phyloP scores from a whole-genome alignment of 2,329 filamentous ascomycete species.

The Gaeumannomyces sp. region DNA sequence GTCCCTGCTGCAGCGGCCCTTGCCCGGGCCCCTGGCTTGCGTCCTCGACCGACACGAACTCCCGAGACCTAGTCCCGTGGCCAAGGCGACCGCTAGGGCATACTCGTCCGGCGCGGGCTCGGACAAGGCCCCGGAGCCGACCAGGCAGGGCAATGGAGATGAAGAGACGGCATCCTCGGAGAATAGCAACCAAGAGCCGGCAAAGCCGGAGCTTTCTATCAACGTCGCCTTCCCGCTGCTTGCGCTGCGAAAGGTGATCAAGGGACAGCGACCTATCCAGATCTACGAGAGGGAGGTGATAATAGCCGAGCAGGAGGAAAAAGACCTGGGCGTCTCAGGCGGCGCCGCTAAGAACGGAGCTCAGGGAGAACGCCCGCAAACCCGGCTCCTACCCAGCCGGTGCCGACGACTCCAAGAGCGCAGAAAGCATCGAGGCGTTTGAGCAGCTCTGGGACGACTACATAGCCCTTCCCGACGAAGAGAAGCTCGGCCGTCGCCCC shows the following conservation, averaged over 20 bases:
- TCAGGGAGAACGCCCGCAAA: neutral
- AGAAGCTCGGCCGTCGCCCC: neutral
- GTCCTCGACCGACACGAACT: conserved; percentile 16
- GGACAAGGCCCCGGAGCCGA: neutral
- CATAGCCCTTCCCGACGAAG: neutral
- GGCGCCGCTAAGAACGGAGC: neutral
- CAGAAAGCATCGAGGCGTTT: conserved; percentile 1
- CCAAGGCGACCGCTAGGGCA: neutral
- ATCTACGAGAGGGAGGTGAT: neutral
- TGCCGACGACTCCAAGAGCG: conserved; percentile 11
- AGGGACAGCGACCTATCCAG: neutral
- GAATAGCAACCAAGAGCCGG: neutral
- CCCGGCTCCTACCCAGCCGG: neutral
- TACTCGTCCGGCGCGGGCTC: neutral
- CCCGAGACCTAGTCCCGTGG: conserved; percentile 3
- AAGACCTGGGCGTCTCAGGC: neutral
- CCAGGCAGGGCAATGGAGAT: neutral
- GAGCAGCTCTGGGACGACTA: neutral
- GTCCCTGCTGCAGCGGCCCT: conserved; percentile 33
- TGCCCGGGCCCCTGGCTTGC: conserved; percentile 11
- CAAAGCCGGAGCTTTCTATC: neutral
- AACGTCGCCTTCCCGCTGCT: neutral
- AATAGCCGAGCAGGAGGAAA: neutral
- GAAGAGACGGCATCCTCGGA: neutral
- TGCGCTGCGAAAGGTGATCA: neutral